Conservation (phyloP, 768 basidiomycete species). For the Tylopilus intermedius region DNA sequence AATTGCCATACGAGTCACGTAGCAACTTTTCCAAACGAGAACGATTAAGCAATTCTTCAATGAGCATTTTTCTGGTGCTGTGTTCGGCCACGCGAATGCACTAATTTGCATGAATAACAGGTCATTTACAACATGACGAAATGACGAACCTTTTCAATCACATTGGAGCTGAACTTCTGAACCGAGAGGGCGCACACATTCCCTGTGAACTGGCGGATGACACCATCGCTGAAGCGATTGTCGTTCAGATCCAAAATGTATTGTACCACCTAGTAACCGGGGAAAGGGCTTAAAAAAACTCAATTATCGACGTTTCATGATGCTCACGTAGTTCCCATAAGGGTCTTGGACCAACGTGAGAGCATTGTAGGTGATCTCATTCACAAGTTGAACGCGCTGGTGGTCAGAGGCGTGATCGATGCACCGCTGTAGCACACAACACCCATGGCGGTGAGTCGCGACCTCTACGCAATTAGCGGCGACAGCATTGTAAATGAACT, state of each 20-base stretch:
- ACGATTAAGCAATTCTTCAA: slow-evolving; percentile 92
- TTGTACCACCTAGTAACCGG: slow-evolving; percentile 73
- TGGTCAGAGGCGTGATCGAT: slow-evolving; percentile 97
- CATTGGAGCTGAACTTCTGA: slow-evolving; percentile 99
- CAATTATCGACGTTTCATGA: neutral
- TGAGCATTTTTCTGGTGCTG: slow-evolving; percentile 86
- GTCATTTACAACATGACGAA: neutral
- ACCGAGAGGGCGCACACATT: slow-evolving; percentile 97
- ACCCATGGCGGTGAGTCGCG: slow-evolving; percentile 95
- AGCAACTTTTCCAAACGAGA: slow-evolving; percentile 92
- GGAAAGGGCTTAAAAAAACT: neutral
- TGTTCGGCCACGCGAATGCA: slow-evolving; percentile 94
- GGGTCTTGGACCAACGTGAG: slow-evolving; percentile 97
- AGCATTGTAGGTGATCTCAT: slow-evolving; percentile 98
- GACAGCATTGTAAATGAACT: slow-evolving; percentile 99
- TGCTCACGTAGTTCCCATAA: slow-evolving; percentile 81
- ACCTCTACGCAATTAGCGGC: slow-evolving; percentile 99
- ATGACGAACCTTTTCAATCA: slow-evolving; percentile 80
- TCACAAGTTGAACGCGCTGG: slow-evolving; percentile 93
- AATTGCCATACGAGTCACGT: slow-evolving; percentile 94
- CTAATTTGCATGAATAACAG: slow-evolving; percentile 27
- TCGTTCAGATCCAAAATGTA: slow-evolving; percentile 98
- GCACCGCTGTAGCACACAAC: slow-evolving; percentile 96
- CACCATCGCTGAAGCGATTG: slow-evolving; percentile 94
- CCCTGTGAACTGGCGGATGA: slow-evolving; percentile 95